Conservation (phyloP, 768 basidiomycete species). For the Mycena rebaudengoi region DNA sequence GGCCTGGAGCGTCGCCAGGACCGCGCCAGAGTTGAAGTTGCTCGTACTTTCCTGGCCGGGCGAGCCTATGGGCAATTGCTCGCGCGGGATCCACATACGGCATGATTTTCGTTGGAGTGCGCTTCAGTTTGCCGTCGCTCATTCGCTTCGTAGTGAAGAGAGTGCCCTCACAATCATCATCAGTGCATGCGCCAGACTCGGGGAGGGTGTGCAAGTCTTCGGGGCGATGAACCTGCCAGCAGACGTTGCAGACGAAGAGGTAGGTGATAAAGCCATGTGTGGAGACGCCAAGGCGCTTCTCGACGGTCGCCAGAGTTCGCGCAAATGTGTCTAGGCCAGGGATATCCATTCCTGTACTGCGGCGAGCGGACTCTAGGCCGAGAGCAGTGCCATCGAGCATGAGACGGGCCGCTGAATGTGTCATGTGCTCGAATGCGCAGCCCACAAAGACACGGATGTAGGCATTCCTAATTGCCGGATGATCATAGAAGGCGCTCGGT, state of each 20-base stretch:
- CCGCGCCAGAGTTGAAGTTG: no score
- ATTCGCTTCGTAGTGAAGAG: no score
- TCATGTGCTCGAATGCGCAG: slow-evolving; percentile 26
- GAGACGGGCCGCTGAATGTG: slow-evolving; percentile 5
- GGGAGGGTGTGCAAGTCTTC: background rate
- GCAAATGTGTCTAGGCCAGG: slow-evolving; percentile 27
- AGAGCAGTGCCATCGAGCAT: slow-evolving; percentile 15
- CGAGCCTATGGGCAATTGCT: no score
- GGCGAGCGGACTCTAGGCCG: background rate
- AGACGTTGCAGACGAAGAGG: slow-evolving; percentile 25
- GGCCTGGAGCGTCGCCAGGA: no score
- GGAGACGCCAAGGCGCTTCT: slow-evolving; percentile 28
- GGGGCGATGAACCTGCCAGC: slow-evolving; percentile 30
- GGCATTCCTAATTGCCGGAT: slow-evolving; percentile 29
- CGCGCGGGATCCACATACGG: no score
- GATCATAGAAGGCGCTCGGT: slow-evolving; percentile 34
- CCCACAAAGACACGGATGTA: slow-evolving; percentile 32
- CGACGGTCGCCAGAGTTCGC: slow-evolving; percentile 26
- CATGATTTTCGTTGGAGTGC: no score
- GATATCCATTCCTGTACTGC: background rate
- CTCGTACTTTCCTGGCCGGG: no score
- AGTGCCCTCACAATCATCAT: no score
- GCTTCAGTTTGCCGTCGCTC: no score
- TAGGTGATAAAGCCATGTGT: slow-evolving; percentile 26
- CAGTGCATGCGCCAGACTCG: no score